Evolutionary conservation across 2,329 filamentous ascomycete genomes (phyloP).

Genomic region (Fusarium metavorans): DNA sequence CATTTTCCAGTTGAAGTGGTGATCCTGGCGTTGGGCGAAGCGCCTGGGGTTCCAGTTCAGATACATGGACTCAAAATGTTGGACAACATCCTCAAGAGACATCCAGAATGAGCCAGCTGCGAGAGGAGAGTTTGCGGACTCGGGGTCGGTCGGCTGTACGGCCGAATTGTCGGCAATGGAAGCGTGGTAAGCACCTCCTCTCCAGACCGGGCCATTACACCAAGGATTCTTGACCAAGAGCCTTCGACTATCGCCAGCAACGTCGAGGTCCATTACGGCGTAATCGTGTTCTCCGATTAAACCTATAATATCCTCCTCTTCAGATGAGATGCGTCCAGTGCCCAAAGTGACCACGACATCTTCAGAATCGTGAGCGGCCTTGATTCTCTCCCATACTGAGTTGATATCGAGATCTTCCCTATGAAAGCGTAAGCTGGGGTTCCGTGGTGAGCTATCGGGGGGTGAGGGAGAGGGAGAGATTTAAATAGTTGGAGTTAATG

Average conservation of each 20-base stretch:
- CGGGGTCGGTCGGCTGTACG: constrained; percentile 6
- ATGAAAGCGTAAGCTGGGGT: constrained; percentile 16
- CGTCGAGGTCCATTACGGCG: constrained; percentile 84
- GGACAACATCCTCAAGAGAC: constrained; percentile 84
- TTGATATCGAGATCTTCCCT: constrained; percentile 83
- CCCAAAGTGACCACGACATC: constrained; percentile 91
- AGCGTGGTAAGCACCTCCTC: constrained; percentile 50
- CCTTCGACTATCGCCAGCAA: constrained; percentile 68
- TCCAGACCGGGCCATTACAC: constrained; percentile 84
- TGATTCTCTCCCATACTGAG: constrained; percentile 82
- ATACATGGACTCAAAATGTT: constrained; percentile 96
- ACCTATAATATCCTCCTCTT: constrained; percentile 84
- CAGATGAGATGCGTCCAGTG: constrained; percentile 82
- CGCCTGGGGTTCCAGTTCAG: constrained; percentile 95
- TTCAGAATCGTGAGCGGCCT: constrained; percentile 78
- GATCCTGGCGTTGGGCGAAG: constrained; percentile 85
- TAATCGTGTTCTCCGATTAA: constrained; percentile 95
- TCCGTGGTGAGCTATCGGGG: not conserved
- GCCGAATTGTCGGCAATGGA: not conserved
- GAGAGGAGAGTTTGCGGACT: constrained; percentile 26
- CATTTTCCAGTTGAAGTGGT: constrained; percentile 87
- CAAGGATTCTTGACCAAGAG: constrained; percentile 96
- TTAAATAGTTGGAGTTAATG: not conserved
- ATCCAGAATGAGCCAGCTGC: constrained; percentile 91
- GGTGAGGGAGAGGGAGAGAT: not conserved